Conservation (phyloP, 768 basidiomycete genomes). For the Strobilomyces dryophilus region DNA sequence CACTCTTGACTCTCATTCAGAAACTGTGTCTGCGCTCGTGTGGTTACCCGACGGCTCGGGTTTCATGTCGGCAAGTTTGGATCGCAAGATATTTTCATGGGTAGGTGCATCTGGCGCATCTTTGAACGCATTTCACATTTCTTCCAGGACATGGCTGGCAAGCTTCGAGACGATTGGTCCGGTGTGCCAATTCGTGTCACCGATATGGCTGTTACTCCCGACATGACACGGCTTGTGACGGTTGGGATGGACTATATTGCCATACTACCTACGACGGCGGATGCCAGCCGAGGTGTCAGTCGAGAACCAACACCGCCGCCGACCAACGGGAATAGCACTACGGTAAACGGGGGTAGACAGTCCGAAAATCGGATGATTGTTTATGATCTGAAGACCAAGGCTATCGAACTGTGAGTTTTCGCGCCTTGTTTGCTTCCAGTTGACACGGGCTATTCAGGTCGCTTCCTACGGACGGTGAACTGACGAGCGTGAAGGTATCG, state of each 20-base stretch:
- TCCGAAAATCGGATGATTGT: constrained; percentile 66
- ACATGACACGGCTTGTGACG: constrained; percentile 79
- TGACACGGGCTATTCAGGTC: constrained; percentile 40
- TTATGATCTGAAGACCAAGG: constrained; percentile 68
- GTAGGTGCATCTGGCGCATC: constrained; percentile 39
- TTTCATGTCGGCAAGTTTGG: constrained; percentile 86
- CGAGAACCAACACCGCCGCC: constrained; percentile 35
- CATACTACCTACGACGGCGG: constrained; percentile 14
- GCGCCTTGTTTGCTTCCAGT: constrained; percentile 5
- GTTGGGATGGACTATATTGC: constrained; percentile 60
- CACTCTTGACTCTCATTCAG: constrained; percentile 65
- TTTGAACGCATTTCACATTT: constrained; percentile 7
- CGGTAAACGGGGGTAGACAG: constrained; percentile 33
- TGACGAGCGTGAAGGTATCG: constrained; percentile 86
- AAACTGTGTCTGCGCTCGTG: constrained; percentile 79
- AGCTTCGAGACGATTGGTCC: constrained; percentile 64
- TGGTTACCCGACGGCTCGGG: constrained; percentile 89
- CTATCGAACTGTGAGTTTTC: constrained; percentile 61
- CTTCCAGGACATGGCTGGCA: constrained; percentile 70
- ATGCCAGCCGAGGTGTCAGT: constrained; percentile 26
- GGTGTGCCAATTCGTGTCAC: constrained; percentile 74
- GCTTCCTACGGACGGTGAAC: constrained; percentile 66
- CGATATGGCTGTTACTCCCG: constrained; percentile 84
- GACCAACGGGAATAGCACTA: constrained; percentile 31
- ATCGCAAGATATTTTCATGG: constrained; percentile 81